Evolutionary conservation across 2,329 filamentous ascomycete species (phyloP), one percentile per base, ranked within the genome.

Genomic region (Epichloe baconii): DNA sequence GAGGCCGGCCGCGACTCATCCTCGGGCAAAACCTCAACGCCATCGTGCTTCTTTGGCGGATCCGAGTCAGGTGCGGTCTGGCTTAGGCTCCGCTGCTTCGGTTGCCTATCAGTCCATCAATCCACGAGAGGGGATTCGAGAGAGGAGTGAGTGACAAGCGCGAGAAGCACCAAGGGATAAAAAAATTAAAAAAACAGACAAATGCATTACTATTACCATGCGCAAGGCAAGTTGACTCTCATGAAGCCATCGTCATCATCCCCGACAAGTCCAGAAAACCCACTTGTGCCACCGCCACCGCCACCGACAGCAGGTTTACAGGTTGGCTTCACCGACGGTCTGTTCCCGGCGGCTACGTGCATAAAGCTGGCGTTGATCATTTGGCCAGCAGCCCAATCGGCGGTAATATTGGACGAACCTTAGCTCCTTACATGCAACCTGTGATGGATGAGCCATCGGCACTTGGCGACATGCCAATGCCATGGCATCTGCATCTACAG

Each of bases 271-370:
- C 19, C 35, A 45, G 42, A 35, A 34, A 21, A 44, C 2, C 21
- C 44, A 52, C 44, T 34, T 43, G 23, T 48, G 48, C 40, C 53
- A 54, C 50, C 52, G 48, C 44, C 53, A 54, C 50, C 52, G 48
- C 43, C 43, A 46, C 17, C 34, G 43, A 34, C 35, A 44, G 42
- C 44, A 40, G 2, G 19, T 19, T 19, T 19, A 19, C 19, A 19
- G 50, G 45, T 48, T 50, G 47, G 47, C 52, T 44, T 58, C 57
- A 55, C 57, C 57, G 57, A 57, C 53, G 53, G 54, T 54, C 51
- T 57, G 53, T 56, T 52, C 50, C 35, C 53, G 52, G 55, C 55
- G 52, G 54, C 52, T 56, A 55, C 45, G 44, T 56, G 57, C 57
- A 55, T 54, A 41, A 48, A 45, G 45, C 49, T 43, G 49, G 49